phyloP scores from a whole-genome alignment of 305 asterid genomes.

The Solanum hybrid region DNA sequence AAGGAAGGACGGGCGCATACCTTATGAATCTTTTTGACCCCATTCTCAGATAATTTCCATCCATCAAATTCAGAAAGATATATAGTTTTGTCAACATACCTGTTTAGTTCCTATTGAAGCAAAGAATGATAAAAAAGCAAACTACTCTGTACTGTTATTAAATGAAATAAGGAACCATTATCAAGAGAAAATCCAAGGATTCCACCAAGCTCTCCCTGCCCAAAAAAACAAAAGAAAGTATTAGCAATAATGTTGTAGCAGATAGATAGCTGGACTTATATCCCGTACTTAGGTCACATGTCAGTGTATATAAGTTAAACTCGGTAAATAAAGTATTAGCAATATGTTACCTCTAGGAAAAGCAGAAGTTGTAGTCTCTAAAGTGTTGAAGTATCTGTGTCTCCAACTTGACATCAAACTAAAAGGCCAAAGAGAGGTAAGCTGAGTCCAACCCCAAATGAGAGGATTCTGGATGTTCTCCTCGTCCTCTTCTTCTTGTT shows the following conservation, averaged over 20 bases:
- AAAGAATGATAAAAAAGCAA: neutral
- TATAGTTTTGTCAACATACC: neutral
- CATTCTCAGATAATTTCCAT: neutral
- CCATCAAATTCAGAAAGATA: neutral
- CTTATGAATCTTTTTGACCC: neutral
- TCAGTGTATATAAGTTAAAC: neutral
- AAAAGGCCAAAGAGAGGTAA: constrained; percentile 56
- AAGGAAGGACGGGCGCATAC: neutral
- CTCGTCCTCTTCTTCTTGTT: neutral
- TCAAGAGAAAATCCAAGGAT: neutral
- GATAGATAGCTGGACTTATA: neutral
- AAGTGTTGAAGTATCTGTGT: constrained; percentile 27
- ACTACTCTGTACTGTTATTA: neutral
- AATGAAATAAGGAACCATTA: neutral
- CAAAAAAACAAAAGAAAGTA: neutral
- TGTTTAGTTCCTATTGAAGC: neutral
- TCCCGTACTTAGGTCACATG: neutral
- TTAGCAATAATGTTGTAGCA: neutral
- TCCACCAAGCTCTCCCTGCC: neutral
- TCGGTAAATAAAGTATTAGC: neutral
- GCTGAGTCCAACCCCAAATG: constrained; percentile 43
- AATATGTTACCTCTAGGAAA: constrained; percentile 33
- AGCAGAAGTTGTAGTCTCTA: constrained; percentile 26
- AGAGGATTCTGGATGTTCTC: neutral
- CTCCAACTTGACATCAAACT: constrained; percentile 42